Evolutionary conservation across 495 filamentous ascomycete genomes (phyloP), one percentile per base, ranked within the genome.

Genomic region (Rhypophila decipiens): DNA sequence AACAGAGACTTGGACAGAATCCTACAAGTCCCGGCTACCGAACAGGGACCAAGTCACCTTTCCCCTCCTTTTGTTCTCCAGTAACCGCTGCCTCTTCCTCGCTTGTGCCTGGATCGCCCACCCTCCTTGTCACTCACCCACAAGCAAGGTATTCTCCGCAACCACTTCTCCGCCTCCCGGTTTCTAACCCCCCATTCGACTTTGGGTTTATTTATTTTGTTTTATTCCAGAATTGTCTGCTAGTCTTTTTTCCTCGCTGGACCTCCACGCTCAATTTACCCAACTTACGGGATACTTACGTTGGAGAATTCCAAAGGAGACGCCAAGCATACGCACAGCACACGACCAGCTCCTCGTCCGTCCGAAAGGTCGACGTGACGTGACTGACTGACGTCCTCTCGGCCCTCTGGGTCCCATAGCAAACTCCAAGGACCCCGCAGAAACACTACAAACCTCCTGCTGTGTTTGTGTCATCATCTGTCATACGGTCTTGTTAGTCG

Each of bases 1-100:
- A n/a, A n/a, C n/a, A n/a, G n/a, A n/a, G n/a, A 5, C 5, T 5
- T 35, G 31, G 31, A 35, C 31, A n/a, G n/a, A n/a, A n/a, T n/a
- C n/a, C n/a, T n/a, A n/a, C n/a, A n/a, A n/a, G n/a, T n/a, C n/a
- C 48, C 52, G 50, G 52, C 46, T 54, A 51, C 55, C 58, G 52
- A 56, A 59, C 7, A 31, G 13, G 27, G 7, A n/a, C n/a, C n/a
- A n/a, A n/a, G 49, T 53, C 44, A 51, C 49, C 29, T 41, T 59
- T 60, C 52, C 57, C 57, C 59, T 53, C 58, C 59, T 58, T 55
- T 52, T 51, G 47, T 27, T 56, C 56, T 44, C 49, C 40, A 45
- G 34, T 15, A 19, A 22, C 38, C 33, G 49, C 23, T 21, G 44
- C 34, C 33, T 38, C 41, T 47, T 45, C 34, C 42, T 46, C 49